These are phyloP conservation scores for Warburgia ugandensis DNA, from an alignment of 164 flowering plant species.

Conservation along the genomic window DNA sequence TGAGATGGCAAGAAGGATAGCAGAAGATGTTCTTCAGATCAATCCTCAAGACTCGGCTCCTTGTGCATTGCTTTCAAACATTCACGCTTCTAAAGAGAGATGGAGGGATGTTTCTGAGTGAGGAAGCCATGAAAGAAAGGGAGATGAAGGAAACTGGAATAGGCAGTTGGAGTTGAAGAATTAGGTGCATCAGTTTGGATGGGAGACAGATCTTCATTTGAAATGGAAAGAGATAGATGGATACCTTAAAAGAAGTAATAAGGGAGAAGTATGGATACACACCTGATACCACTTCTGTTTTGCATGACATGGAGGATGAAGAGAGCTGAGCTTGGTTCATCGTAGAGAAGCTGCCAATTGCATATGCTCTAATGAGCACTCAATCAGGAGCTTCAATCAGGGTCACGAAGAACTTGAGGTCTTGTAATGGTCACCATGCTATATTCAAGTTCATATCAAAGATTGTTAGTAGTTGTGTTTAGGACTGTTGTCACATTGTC, in stretches of 20 bases:
- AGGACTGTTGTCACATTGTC: slow-evolving; percentile 55
- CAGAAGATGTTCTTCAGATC: slow-evolving; percentile 38
- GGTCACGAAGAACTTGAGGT: slow-evolving; percentile 67
- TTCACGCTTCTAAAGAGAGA: slow-evolving; percentile 46
- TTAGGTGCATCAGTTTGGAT: slow-evolving; percentile 47
- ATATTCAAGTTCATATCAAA: slow-evolving; percentile 52
- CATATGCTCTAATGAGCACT: slow-evolving; percentile 51
- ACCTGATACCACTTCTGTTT: slow-evolving; percentile 41
- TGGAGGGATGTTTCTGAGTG: slow-evolving; percentile 59
- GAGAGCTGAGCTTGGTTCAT: slow-evolving; percentile 44
- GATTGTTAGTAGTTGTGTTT: slow-evolving; percentile 33
- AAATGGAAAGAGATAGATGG: slow-evolving; percentile 34
- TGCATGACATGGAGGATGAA: slow-evolving; percentile 63
- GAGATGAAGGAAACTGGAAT: slow-evolving; percentile 68
- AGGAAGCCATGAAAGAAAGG: slow-evolving; percentile 54
- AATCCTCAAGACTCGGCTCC: slow-evolving; percentile 61
- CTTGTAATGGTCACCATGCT: slow-evolving; percentile 59
- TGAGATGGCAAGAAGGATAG: slow-evolving; percentile 54
- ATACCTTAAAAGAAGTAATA: slow-evolving; percentile 43
- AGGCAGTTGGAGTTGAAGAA: slow-evolving; percentile 72
- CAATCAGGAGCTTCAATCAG: slow-evolving; percentile 42
- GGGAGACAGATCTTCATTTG: slow-evolving; percentile 51
- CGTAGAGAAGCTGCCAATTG: slow-evolving; percentile 73
- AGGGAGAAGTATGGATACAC: slow-evolving; percentile 41
- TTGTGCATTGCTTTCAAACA: slow-evolving; percentile 57